These are phyloP conservation scores for Gossypium gossypioides DNA, from an alignment of 441 rosid species.

Conservation along the genomic window DNA sequence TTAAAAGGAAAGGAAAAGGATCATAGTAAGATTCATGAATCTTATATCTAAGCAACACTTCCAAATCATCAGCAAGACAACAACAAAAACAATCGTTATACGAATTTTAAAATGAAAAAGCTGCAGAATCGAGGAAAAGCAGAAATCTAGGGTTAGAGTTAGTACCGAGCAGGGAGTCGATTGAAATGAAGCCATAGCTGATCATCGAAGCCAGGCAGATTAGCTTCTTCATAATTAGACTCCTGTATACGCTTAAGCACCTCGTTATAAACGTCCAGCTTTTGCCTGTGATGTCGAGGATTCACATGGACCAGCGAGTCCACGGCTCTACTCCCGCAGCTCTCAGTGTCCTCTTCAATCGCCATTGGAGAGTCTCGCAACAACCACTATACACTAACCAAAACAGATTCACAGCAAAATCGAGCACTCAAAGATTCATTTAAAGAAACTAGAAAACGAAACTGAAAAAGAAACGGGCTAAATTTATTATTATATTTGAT, in stretches of 20 bases:
- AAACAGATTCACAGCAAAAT: conserved; percentile 2
- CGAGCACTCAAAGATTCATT: not conserved
- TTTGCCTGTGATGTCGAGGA: conserved; percentile 60
- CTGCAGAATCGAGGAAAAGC: not conserved
- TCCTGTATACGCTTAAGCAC: conserved; percentile 65
- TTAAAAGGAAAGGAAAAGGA: not conserved
- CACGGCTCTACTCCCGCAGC: conserved; percentile 73
- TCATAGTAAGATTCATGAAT: conserved; percentile 13
- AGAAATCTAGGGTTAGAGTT: not conserved
- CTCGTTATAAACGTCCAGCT: conserved; percentile 72
- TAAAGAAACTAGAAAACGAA: not conserved
- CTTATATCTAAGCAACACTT: conserved; percentile 1
- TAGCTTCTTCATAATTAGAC: conserved; percentile 56
- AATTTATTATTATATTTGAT: conserved; percentile 8
- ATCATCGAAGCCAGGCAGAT: conserved; percentile 65
- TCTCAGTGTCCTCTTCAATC: conserved; percentile 78
- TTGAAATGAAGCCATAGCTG: conserved; percentile 94
- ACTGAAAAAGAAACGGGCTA: conserved; percentile 1
- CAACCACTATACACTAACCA: not conserved
- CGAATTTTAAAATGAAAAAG: not conserved
- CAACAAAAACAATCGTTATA: conserved; percentile 1
- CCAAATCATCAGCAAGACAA: conserved; percentile 13
- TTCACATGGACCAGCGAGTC: conserved; percentile 38
- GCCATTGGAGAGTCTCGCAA: conserved; percentile 38
- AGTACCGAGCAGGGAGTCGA: conserved; percentile 86